phyloP scores from a whole-genome alignment of 2,329 filamentous ascomycete species.

The Aspergillus unguis region DNA sequence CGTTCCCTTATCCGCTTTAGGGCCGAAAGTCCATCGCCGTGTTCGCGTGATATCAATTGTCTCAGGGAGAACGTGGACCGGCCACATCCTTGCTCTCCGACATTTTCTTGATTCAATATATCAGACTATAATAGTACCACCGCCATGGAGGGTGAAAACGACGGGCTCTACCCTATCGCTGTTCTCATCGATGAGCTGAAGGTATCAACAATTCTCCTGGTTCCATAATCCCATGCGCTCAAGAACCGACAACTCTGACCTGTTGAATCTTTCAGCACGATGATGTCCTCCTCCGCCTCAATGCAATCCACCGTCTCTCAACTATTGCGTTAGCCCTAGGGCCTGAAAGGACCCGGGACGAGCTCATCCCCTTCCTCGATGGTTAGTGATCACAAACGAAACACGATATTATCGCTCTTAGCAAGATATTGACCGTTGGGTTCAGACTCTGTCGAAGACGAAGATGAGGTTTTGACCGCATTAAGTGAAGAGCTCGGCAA shows the following conservation, averaged over 20 bases:
- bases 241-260: constrained; percentile 17
- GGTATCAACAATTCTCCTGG: constrained; percentile 54
- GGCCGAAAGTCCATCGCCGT: constrained; percentile 18
- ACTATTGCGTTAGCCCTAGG: constrained; percentile 96
- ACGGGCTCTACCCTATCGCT: constrained; percentile 99
- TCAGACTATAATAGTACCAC: constrained; percentile 29
- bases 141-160: constrained; percentile 91
- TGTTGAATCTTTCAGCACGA: constrained; percentile 67
- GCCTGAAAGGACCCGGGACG: constrained; percentile 92
- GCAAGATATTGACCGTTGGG: constrained; percentile 22
- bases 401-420: constrained; percentile 3
- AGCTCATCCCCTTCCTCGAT: constrained; percentile 98
- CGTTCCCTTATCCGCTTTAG: constrained; percentile 14
- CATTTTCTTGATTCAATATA: constrained; percentile 19
- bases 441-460: constrained; percentile 95
- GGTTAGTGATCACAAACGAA: constrained; percentile 59
- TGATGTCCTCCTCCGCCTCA: constrained; percentile 94
- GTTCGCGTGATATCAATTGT: constrained; percentile 28
- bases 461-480: constrained; percentile 96
- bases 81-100: constrained; percentile 26
- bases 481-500: constrained; percentile 93
- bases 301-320: constrained; percentile 95
- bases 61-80: constrained; percentile 33
- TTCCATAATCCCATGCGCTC: constrained; percentile 11
- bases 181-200: constrained; percentile 98